Evolutionary conservation across 2,329 filamentous ascomycete species (phyloP).

Genomic region (Nigrospora oryzae): DNA sequence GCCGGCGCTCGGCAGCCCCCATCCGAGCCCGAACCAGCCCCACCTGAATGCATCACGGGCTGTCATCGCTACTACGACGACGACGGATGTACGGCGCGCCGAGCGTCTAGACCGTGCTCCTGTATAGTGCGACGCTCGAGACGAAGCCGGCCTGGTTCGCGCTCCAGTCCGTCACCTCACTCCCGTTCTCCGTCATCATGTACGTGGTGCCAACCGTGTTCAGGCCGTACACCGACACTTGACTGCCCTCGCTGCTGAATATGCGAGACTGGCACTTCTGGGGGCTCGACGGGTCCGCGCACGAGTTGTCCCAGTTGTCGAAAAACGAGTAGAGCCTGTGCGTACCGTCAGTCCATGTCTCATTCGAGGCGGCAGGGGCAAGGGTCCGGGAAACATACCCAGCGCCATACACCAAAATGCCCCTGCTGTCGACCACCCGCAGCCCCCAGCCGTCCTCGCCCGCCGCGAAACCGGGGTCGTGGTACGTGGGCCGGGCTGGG

Average conservation of each 20-base stretch:
- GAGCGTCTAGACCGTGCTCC: background rate
- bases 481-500: conserved; percentile 26
- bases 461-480: conserved; percentile 33
- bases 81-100: too few relatives aligned
- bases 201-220: conserved; percentile 33
- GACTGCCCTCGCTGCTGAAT: conserved; percentile 16
- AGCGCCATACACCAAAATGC: conserved; percentile 52
- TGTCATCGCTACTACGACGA: too few relatives aligned
- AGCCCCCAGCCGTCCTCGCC: conserved; percentile 59
- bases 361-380: background rate
- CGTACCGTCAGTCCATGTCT: background rate
- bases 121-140: conserved; percentile 24
- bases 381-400: conserved; percentile 26
- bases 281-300: conserved; percentile 30
- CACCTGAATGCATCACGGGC: too few relatives aligned
- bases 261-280: conserved; percentile 39
- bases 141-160: conserved; percentile 31
- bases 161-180: conserved; percentile 22
- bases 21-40: too few relatives aligned
- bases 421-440: conserved; percentile 45
- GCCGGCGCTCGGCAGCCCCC: too few relatives aligned
- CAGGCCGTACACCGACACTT: conserved; percentile 31
- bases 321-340: conserved; percentile 56
- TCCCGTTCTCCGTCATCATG: conserved; percentile 29
- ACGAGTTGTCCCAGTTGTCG: conserved; percentile 48